Evolutionary conservation across 768 basidiomycete species (phyloP), one percentile per base, ranked within the genome.

Genomic region (Fomitopsis serialis): DNA sequence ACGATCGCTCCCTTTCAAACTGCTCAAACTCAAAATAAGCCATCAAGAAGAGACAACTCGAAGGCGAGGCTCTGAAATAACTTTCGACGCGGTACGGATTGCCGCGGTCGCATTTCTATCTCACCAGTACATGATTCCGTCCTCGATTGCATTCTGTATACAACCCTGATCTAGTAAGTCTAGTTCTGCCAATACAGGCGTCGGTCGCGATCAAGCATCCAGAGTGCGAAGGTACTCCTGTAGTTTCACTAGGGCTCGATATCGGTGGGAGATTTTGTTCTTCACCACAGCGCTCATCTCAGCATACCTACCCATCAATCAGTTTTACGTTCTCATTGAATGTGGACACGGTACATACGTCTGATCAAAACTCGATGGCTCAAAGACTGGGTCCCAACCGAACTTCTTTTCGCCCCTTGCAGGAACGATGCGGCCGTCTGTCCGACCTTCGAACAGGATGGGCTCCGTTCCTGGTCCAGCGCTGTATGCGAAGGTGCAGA

Each of bases 401-500:
- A 98, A 98, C 12, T 78, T 69, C 25, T 75, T 71, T 0, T 84
- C 78, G 0, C 96, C 96, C 42, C 95, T 71, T 1, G 95, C 78
- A 23, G 84, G 82, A 2, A 99, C 96, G 56, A 98, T 94, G n/a
- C 69, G 77, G 2, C 96, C 96, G 23, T 92, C 83, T 1, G 94
- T 97, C 11, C 80, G 76, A 0, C 96, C 96, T 63, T 97, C 95
- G 53, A 90, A 90, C 9, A 90, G 68, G 45, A 94, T 72, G 0
- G 92, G 91, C 54, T 92, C 85, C 2, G 79, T 68, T 4, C 79
- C 82, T 71, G 94, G 92, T 0, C 93, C 92, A 0, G 85, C 74
- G 36, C 87, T 89, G 66, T 97, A 98, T 6, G 95, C 96, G 61
- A 98, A 98, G 1, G 97, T 98, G 70, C 96, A 98, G 7, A 98